phyloP scores from a whole-genome alignment of 2,329 filamentous ascomycete genomes.

The Ascochyta rabiei region DNA sequence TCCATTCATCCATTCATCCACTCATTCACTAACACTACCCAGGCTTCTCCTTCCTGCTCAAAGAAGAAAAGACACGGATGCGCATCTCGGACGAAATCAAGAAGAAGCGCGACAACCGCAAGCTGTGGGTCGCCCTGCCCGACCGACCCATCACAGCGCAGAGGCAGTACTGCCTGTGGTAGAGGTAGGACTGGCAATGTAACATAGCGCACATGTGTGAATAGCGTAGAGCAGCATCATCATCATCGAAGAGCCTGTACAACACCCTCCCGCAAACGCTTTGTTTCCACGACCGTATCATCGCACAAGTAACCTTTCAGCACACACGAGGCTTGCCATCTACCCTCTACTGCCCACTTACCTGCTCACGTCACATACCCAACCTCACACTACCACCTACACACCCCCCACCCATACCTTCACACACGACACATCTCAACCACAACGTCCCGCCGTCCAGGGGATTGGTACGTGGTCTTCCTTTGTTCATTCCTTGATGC shows the following conservation, averaged over 20 bases:
- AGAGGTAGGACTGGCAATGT: constrained; percentile 36
- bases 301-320: too few species aligned
- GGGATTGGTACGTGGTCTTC: neutral
- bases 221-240: neutral
- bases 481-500: neutral
- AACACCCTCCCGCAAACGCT: constrained; percentile 6
- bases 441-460: neutral
- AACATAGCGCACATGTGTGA: constrained; percentile 14
- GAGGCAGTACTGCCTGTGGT: constrained; percentile 93
- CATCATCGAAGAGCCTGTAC: constrained; percentile 3
- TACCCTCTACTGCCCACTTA: neutral
- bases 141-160: constrained; percentile 84
- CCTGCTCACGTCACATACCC: neutral
- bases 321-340: too few species aligned
- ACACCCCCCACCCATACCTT: neutral
- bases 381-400: neutral
- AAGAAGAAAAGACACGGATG: constrained; percentile 91
- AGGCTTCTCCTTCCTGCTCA: constrained; percentile 82
- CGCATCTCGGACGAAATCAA: constrained; percentile 78
- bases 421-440: neutral
- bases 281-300: neutral
- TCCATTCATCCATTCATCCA: too few species aligned
- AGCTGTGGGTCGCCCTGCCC: constrained; percentile 86
- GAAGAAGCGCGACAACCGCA: constrained; percentile 74
- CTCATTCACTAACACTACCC: neutral